Conservation (phyloP, 2,329 filamentous ascomycete species). For the Aspergillus neoniger region DNA sequence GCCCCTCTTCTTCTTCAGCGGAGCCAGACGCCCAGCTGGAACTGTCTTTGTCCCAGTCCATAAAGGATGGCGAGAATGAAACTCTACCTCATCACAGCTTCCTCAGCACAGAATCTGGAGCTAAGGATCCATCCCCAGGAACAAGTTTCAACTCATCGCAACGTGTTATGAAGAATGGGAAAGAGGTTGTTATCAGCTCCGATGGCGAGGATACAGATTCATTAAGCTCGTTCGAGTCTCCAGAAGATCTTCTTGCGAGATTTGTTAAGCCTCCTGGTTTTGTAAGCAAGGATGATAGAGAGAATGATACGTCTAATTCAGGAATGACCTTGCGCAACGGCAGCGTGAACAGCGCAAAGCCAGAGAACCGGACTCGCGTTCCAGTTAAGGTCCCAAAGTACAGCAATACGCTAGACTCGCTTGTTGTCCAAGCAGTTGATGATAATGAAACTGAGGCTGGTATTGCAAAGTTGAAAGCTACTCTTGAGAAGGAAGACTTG, state of each 20-base stretch:
- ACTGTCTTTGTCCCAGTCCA: constrained; percentile 17
- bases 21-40: constrained; percentile 19
- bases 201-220: constrained; percentile 70
- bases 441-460: constrained; percentile 62
- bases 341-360: constrained; percentile 24
- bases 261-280: constrained; percentile 21
- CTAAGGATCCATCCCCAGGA: constrained; percentile 21
- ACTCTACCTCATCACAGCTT: constrained; percentile 20
- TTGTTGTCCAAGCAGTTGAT: constrained; percentile 61
- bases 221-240: constrained; percentile 55
- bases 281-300: constrained; percentile 14
- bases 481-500: constrained; percentile 23
- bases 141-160: constrained; percentile 42
- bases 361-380: constrained; percentile 10
- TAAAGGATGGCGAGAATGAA: constrained; percentile 12
- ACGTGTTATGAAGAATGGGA: constrained; percentile 59
- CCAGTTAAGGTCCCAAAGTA: constrained; percentile 49
- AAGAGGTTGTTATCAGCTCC: constrained; percentile 62
- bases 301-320: constrained; percentile 9
- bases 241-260: constrained; percentile 53
- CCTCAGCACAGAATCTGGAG: constrained; percentile 14
- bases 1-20: constrained; percentile 19
- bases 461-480: constrained; percentile 41
- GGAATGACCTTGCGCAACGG: constrained; percentile 17
- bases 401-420: constrained; percentile 64